Conservation (phyloP, 176 grass and related monocot species). For the Canna indica region DNA sequence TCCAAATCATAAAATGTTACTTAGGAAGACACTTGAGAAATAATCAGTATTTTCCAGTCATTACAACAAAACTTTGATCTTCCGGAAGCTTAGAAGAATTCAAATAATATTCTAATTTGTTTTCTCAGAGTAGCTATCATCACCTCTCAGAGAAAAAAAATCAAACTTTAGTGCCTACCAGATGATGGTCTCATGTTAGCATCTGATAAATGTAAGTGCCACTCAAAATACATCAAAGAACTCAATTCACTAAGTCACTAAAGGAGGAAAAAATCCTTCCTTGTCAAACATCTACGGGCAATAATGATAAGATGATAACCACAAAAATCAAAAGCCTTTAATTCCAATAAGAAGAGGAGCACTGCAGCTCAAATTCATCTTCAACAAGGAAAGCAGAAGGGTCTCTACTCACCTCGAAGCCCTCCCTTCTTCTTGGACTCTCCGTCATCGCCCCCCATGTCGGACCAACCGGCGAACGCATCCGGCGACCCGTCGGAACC, state of each 20-base stretch:
- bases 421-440: slow-evolving; percentile 8
- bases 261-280: not conserved
- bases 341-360: not conserved
- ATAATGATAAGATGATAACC: not conserved
- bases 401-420: slow-evolving; percentile 17
- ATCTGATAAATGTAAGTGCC: not conserved
- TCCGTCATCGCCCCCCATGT: not conserved
- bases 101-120: not conserved
- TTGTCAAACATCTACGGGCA: not conserved
- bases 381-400: not conserved
- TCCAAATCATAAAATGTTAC: not conserved
- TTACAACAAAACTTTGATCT: no score
- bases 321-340: not conserved
- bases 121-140: not conserved
- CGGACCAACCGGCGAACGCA: slow-evolving; percentile 62
- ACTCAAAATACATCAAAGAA: not conserved
- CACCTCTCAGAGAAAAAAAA: not conserved
- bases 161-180: not conserved
- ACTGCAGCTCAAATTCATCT: not conserved
- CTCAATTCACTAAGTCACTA: not conserved
- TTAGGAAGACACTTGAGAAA: no score
- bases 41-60: no score
- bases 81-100: no score
- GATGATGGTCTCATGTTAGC: not conserved
- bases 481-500: slow-evolving; percentile 12